Evolutionary conservation across 495 filamentous ascomycete species (phyloP).

Genomic region (Parathielavia appendiculata): DNA sequence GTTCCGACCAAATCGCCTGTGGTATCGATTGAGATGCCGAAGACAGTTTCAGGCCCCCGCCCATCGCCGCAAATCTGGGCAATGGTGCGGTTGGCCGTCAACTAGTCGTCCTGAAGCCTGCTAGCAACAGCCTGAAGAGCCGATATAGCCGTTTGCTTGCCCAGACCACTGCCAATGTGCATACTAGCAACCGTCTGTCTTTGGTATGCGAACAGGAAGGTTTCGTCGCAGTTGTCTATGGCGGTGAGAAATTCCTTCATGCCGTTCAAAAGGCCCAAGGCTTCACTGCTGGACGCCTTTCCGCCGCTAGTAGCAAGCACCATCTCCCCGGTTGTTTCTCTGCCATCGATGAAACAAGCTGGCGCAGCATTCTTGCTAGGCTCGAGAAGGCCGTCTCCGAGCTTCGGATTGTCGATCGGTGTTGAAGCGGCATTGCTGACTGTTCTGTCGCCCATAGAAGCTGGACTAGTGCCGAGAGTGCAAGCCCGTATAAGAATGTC

Average conservation of each 20-base stretch:
- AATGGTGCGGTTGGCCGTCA: neutral
- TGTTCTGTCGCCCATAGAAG: neutral
- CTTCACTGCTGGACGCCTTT: neutral
- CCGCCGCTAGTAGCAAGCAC: neutral
- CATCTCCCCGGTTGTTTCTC: neutral
- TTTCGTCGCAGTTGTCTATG: too few relatives aligned
- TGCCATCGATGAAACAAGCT: neutral
- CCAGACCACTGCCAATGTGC: too few relatives aligned
- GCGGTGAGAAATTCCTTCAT: too few relatives aligned
- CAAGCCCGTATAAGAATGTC: neutral
- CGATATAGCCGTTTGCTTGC: too few relatives aligned
- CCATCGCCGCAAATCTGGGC: slow-evolving; percentile 5
- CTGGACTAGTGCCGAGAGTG: neutral
- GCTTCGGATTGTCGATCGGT: neutral
- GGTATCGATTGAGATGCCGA: slow-evolving; percentile 6
- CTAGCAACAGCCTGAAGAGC: slow-evolving; percentile 3
- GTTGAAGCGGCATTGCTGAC: neutral
- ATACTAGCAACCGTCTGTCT: too few relatives aligned
- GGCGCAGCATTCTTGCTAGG: neutral
- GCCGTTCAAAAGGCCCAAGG: neutral
- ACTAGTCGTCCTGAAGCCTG: neutral
- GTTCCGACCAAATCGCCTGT: too few relatives aligned
- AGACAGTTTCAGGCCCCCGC: neutral
- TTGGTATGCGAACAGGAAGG: too few relatives aligned
- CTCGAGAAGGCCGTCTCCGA: neutral